Conservation (phyloP, 768 basidiomycete species). For the Gloeopeniophorella convolvens region DNA sequence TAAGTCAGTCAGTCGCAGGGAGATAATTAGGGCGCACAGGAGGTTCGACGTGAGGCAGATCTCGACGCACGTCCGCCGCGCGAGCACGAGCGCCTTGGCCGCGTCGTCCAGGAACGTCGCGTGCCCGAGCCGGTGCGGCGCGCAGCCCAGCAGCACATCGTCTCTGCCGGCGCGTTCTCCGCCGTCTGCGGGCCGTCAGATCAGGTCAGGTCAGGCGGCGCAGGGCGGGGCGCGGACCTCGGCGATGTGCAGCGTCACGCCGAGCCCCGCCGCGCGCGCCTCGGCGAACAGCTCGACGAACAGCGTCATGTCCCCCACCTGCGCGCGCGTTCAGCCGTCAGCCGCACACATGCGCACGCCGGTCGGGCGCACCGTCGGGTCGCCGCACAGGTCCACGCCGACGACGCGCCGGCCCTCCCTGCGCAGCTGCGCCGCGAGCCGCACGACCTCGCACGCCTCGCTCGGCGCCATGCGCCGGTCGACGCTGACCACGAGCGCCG, state of each 20-base stretch:
- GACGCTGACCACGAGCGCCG: slow-evolving; percentile 66
- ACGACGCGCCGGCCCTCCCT: slow-evolving; percentile 56
- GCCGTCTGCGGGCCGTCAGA: slow-evolving; percentile 32
- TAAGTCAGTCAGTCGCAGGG: neutral
- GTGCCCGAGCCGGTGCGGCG: slow-evolving; percentile 68
- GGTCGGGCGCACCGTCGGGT: slow-evolving; percentile 40
- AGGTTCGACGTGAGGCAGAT: slow-evolving; percentile 80
- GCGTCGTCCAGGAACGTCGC: slow-evolving; percentile 71
- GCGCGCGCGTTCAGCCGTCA: neutral
- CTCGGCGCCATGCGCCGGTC: slow-evolving; percentile 58
- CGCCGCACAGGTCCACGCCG: slow-evolving; percentile 77
- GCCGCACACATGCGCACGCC: neutral
- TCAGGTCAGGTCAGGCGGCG: no score
- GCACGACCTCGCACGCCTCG: slow-evolving; percentile 49
- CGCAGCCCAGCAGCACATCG: slow-evolving; percentile 51
- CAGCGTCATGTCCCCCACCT: slow-evolving; percentile 49
- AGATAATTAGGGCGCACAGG: slow-evolving; percentile 37
- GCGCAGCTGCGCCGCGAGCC: slow-evolving; percentile 49
- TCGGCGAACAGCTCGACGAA: slow-evolving; percentile 46
- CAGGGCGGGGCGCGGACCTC: slow-evolving; percentile 42
- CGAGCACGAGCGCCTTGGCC: slow-evolving; percentile 47
- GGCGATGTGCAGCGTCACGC: slow-evolving; percentile 77
- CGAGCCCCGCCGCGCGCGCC: slow-evolving; percentile 55
- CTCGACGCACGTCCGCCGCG: slow-evolving; percentile 59
- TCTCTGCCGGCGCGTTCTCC: slow-evolving; percentile 49